Evolutionary conservation across 805 yeast genomes (phyloP), one percentile per base, ranked within the genome.

Genomic region (Candida corydali): DNA sequence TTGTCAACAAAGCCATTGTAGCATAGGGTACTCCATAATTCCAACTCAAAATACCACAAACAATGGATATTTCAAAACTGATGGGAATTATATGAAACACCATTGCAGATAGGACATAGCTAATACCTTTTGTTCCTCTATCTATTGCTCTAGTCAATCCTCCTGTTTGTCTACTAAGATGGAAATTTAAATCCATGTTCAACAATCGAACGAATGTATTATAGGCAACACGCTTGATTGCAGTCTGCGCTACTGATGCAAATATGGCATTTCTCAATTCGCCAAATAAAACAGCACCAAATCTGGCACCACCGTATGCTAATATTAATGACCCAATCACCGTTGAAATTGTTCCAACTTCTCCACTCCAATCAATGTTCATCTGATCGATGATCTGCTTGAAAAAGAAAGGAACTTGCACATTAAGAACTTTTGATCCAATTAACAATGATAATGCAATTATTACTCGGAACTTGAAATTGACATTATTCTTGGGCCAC

Each of bases 31-130:
- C 60, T 17, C 98, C 98, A 55, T 87, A 93, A 57, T 91, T 91
- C 57, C 89, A 91, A 11, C 96, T 87, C 47, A 93, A 67, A 29
- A 93, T 84, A 39, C 97, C 96, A 55, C 96, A 86, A 9, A 93
- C 98, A 38, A 93, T 82, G 3, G 85, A 74, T 36, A 93, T 93
- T 57, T 93, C 98, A 55, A 93, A 84, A 3, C 94, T 73, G 27
- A 91, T 84, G 7, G 98, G 98, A 23, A 91, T 68, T 25, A 93
- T 89, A 57, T 93, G 98, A 67, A 93, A 91, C n/a, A 93, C 96
- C 95, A 91, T 86, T 2, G 98, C 96, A 25, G 86, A 79, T 32
- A 93, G 66, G 4, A 93, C 97, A 50, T 85, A 89, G 9, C 94
- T 82, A 37, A 93, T 91, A 65, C 98, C 98, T 51, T 93, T 91